These are phyloP conservation scores for Penicillium angulare DNA, from an alignment of 495 filamentous ascomycete genomes.

Conservation along the genomic window DNA sequence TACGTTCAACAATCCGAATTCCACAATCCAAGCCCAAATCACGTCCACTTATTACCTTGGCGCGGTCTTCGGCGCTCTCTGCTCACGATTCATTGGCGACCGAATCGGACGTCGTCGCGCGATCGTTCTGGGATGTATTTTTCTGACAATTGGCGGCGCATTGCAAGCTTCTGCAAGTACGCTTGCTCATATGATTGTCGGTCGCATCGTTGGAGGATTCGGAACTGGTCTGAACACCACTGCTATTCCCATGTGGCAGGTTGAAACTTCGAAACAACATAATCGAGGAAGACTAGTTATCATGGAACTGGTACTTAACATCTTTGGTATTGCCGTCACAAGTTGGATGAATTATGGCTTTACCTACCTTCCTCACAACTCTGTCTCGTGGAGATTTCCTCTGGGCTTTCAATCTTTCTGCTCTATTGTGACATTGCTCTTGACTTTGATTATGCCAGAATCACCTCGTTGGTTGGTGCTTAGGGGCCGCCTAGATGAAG, in stretches of 20 bases:
- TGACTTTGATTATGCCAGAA: slow-evolving; percentile 45
- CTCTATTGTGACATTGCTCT: not conserved
- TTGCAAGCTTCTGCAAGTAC: not conserved
- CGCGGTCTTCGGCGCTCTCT: not conserved
- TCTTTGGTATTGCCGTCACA: not conserved
- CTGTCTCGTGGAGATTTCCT: not conserved
- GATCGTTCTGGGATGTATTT: not conserved
- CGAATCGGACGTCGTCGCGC: not conserved
- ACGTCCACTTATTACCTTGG: not conserved
- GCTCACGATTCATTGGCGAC: not conserved
- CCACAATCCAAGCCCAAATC: not conserved
- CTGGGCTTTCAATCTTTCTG: not conserved
- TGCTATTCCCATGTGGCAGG: not conserved
- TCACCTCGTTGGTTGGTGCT: slow-evolving; percentile 38
- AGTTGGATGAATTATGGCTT: slow-evolving; percentile 2
- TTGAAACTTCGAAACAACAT: not conserved
- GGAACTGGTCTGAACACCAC: not conserved
- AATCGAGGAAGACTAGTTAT: not conserved
- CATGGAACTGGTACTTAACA: not conserved
- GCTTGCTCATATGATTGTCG: not conserved
- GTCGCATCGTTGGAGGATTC: not conserved
- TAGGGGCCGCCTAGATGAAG: slow-evolving; percentile 2
- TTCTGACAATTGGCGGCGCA: not conserved
- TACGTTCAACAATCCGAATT: not conserved
- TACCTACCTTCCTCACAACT: not conserved